phyloP scores from a whole-genome alignment of 371 early-diverging fungal genomes.

The Syncephalastrum monosporum region DNA sequence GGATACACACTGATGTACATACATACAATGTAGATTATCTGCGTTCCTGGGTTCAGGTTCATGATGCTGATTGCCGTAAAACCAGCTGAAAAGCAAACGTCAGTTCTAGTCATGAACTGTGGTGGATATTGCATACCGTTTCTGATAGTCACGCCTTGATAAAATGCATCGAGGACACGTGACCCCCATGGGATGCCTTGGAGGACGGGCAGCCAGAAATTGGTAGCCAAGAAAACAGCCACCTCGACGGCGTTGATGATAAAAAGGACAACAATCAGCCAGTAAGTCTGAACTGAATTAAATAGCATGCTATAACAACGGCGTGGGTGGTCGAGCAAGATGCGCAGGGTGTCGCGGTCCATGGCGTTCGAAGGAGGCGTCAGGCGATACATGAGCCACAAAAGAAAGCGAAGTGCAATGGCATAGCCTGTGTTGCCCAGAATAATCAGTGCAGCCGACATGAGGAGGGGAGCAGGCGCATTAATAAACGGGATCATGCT shows the following conservation, averaged over 20 bases:
- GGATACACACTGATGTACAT: slow-evolving; percentile 53
- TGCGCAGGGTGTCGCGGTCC: slow-evolving; percentile 33
- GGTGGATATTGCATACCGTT: slow-evolving; percentile 28
- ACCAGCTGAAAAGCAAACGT: slow-evolving; percentile 45
- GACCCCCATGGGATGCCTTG: slow-evolving; percentile 27
- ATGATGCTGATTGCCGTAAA: slow-evolving; percentile 37
- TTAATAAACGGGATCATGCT: slow-evolving; percentile 42
- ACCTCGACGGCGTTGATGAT: slow-evolving; percentile 34
- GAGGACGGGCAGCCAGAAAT: slow-evolving; percentile 40
- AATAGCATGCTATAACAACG: slow-evolving; percentile 45
- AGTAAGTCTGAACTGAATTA: slow-evolving; percentile 40
- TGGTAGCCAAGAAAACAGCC: slow-evolving; percentile 27
- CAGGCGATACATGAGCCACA: slow-evolving; percentile 34
- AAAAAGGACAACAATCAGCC: slow-evolving; percentile 34
- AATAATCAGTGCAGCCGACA: slow-evolving; percentile 28
- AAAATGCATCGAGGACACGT: slow-evolving; percentile 33
- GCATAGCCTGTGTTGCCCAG: slow-evolving; percentile 48
- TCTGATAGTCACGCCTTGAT: slow-evolving; percentile 42
- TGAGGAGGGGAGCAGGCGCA: slow-evolving; percentile 23
- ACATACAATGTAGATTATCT: slow-evolving; percentile 40
- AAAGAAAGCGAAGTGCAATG: slow-evolving; percentile 28
- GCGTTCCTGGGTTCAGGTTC: slow-evolving; percentile 41
- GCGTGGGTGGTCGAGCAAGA: slow-evolving; percentile 45
- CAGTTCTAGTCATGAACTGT: slow-evolving; percentile 38
- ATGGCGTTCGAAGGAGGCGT: slow-evolving; percentile 30